Evolutionary conservation across 148 eudicot species (phyloP).

Genomic region (Diospyros lotus): DNA sequence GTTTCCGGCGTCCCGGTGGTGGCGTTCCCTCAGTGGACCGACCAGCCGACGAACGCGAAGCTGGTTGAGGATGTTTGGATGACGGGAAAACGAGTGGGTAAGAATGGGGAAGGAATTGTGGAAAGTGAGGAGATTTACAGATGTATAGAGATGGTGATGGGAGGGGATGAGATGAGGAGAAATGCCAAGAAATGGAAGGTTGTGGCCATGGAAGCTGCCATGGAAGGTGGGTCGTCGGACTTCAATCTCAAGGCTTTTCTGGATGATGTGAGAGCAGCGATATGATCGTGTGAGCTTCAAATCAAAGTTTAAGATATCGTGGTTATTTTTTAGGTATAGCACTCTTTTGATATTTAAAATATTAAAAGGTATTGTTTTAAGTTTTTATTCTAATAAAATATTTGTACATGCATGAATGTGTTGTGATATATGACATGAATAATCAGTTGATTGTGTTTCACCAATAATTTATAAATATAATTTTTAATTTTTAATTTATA

Average conservation of each 20-base stretch:
- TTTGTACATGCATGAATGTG: too few relatives aligned
- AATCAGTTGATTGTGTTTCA: too few relatives aligned
- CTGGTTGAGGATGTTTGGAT: slow-evolving; percentile 31
- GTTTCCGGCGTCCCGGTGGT: slow-evolving; percentile 18
- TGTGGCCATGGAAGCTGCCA: slow-evolving; percentile 33
- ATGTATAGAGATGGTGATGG: slow-evolving; percentile 32
- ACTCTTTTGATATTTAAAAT: too few relatives aligned
- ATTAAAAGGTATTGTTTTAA: too few relatives aligned
- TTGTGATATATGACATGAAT: too few relatives aligned
- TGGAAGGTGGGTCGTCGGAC: slow-evolving; percentile 38
- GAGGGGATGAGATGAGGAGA: not conserved
- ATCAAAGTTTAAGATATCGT: not conserved
- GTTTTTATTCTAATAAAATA: too few relatives aligned
- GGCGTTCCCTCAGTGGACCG: slow-evolving; percentile 14
- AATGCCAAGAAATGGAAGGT: slow-evolving; percentile 40
- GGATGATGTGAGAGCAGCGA: not conserved
- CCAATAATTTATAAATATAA: too few relatives aligned
- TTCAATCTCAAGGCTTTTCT: slow-evolving; percentile 5
- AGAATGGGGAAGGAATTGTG: slow-evolving; percentile 14
- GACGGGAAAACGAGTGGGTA: slow-evolving; percentile 15
- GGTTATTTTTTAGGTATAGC: too few relatives aligned
- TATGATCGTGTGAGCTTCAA: too few relatives aligned
- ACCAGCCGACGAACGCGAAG: slow-evolving; percentile 20
- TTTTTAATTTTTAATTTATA: too few relatives aligned
- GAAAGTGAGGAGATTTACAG: slow-evolving; percentile 20